Conservation (phyloP, 164 flowering plant genomes). For the Dillenia turbinata region DNA sequence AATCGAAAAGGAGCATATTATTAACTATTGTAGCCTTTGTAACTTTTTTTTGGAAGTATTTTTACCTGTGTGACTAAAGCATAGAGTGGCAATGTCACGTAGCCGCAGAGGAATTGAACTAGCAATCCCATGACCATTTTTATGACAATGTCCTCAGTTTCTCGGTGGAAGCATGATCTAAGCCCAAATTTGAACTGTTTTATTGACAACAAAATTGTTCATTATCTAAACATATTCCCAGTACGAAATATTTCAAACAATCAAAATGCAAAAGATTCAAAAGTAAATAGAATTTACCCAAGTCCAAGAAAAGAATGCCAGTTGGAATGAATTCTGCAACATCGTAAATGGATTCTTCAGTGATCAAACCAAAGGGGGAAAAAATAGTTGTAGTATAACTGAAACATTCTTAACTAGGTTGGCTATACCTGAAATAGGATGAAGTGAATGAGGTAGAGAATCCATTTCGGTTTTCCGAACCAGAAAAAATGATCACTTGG, state of each 20-base stretch:
- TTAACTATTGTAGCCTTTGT: no score
- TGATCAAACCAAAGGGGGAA: background rate
- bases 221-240: background rate
- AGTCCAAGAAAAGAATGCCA: conserved; percentile 71
- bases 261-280: background rate
- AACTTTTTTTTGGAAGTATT: background rate
- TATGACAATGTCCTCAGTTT: conserved; percentile 41
- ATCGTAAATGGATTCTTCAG: background rate
- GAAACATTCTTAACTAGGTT: background rate
- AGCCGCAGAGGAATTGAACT: conserved; percentile 67
- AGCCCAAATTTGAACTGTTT: conserved; percentile 55
- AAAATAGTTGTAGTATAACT: background rate
- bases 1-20: no score
- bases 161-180: conserved; percentile 53
- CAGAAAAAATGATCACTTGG: conserved; percentile 46
- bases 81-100: conserved; percentile 65
- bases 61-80: conserved; percentile 69
- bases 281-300: conserved; percentile 36
- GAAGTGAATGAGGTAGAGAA: conserved; percentile 55
- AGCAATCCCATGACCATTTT: conserved; percentile 41
- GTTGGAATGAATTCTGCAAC: conserved; percentile 71
- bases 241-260: background rate
- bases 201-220: conserved; percentile 3
- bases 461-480: conserved; percentile 40
- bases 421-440: conserved; percentile 52